phyloP scores from a whole-genome alignment of 2,329 filamentous ascomycete species.

The Hymenoscyphus repandus region DNA sequence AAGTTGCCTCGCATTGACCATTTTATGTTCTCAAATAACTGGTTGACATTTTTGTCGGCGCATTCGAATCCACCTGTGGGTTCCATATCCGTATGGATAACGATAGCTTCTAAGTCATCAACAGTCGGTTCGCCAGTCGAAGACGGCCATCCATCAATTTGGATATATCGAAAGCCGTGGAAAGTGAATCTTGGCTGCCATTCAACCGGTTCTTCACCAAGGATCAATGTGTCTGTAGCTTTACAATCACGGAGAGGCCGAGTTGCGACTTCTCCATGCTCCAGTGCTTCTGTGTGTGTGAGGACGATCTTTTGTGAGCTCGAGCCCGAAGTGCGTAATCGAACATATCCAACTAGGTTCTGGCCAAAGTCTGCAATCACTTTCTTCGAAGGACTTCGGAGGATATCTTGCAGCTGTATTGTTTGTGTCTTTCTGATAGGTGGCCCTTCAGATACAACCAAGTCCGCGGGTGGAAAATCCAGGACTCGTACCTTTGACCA shows the following conservation, averaged over 20 bases:
- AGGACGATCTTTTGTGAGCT: conserved; percentile 38
- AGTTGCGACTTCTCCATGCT: conserved; percentile 37
- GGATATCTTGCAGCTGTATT: conserved; percentile 34
- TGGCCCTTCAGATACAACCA: conserved; percentile 38
- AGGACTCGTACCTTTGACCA: conserved; percentile 32
- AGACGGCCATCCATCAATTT: conserved; percentile 18
- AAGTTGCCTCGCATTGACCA: conserved; percentile 46
- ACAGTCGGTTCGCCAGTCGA: neutral
- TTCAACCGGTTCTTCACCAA: conserved; percentile 29
- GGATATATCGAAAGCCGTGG: conserved; percentile 42
- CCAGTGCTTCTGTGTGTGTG: conserved; percentile 40
- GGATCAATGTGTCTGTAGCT: conserved; percentile 34
- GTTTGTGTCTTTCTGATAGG: conserved; percentile 37
- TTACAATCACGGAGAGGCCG: conserved; percentile 37
- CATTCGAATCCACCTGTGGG: conserved; percentile 24
- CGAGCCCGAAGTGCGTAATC: conserved; percentile 34
- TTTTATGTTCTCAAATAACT: conserved; percentile 40
- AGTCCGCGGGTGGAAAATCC: conserved; percentile 24
- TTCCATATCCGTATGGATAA: conserved; percentile 24
- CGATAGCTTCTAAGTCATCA: conserved; percentile 20
- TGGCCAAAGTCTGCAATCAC: conserved; percentile 51
- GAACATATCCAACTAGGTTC: conserved; percentile 49
- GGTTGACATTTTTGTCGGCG: conserved; percentile 35
- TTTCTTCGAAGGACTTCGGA: conserved; percentile 37
- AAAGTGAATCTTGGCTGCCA: conserved; percentile 41